phyloP scores from a whole-genome alignment of 768 basidiomycete genomes.

The Pulveroboletus ravenelii region DNA sequence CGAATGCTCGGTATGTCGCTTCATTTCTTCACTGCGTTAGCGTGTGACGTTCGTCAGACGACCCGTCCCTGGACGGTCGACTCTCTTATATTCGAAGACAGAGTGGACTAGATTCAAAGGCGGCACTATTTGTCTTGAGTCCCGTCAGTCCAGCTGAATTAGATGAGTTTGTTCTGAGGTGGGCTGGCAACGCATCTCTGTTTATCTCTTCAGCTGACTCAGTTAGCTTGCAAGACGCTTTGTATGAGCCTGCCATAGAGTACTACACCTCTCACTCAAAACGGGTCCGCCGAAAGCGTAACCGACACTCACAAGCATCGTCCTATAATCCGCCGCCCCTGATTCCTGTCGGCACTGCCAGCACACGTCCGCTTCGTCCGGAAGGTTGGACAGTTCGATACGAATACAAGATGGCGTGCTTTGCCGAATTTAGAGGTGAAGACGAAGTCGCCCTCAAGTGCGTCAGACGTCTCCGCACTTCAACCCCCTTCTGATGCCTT shows the following conservation, averaged over 20 bases:
- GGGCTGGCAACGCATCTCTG: constrained; percentile 1
- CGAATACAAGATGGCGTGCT: constrained; percentile 96
- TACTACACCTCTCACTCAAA: constrained; percentile 94
- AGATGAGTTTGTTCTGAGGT: constrained; percentile 86
- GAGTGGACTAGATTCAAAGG: constrained; percentile 85
- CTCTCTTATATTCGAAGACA: constrained; percentile 84
- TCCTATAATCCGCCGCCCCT: constrained; percentile 45
- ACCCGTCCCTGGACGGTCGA: constrained; percentile 75
- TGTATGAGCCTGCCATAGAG: constrained; percentile 86
- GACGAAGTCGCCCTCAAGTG: constrained; percentile 90
- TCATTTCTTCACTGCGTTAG: neutral
- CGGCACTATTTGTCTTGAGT: constrained; percentile 90
- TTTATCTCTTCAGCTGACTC: neutral
- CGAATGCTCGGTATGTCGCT: constrained; percentile 69
- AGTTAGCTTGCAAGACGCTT: constrained; percentile 75
- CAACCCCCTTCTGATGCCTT: constrained; percentile 6
- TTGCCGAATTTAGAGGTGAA: constrained; percentile 92
- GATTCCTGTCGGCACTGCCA: constrained; percentile 37
- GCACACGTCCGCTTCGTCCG: constrained; percentile 59
- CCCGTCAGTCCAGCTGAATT: constrained; percentile 86
- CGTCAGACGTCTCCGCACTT: constrained; percentile 24
- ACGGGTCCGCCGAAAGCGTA: constrained; percentile 85
- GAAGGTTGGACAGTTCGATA: constrained; percentile 96
- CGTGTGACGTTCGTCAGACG: constrained; percentile 48
- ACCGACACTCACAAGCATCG: constrained; percentile 64